Base-by-base conservation (phyloP, 495 filamentous ascomycete species). In the Aspergillus baeticus region DNA sequence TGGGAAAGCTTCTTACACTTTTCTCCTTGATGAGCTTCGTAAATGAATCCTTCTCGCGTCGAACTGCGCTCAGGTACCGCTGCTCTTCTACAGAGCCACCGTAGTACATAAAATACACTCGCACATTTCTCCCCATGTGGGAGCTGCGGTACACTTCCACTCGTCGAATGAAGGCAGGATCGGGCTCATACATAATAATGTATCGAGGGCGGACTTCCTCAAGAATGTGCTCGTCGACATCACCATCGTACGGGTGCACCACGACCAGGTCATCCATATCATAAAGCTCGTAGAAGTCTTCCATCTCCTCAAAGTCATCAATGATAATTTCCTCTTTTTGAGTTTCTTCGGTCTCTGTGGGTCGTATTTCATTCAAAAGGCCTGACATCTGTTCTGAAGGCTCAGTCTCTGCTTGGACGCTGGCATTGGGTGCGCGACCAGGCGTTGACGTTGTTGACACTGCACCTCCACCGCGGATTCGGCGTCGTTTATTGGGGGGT, bases 101-200 rank as follows among this genome's bases (percentile, higher is more conserved):
- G 57, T 98, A 98, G 67, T 93, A 98, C 75, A 98, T 84, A 64
- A 98, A 97, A 70, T 96, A 98, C 0, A 96, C 92, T 50, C 87
- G 80, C 33, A 98, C 87, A 64, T 92, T 92, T 29, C 92, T 78
- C 63, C 95, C 89, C 33, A 84, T 86, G 68, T 98, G 94, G 10
- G 91, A 96, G 54, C 90, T 95, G 35, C 95, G 87, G 70, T 98
- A 98, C 5, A 97, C 92, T 63, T 98, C 94, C 8, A 98, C 87
- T 22, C 95, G 79, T 34, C 95, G 85, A 61, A 97, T 96, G 69
- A 98, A 98, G 5, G 92, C 84, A n/a, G 92, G 82, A 62, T 97
- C 92, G 15, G 95, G 92, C 66, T 97, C 93, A 69, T 97, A 98
- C 94, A 98, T 98, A 65, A 98, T 89, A 42, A 98, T 91, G 70